phyloP scores from a whole-genome alignment of 2,329 filamentous ascomycete genomes.

The Ceratocystiopsis sp. region DNA sequence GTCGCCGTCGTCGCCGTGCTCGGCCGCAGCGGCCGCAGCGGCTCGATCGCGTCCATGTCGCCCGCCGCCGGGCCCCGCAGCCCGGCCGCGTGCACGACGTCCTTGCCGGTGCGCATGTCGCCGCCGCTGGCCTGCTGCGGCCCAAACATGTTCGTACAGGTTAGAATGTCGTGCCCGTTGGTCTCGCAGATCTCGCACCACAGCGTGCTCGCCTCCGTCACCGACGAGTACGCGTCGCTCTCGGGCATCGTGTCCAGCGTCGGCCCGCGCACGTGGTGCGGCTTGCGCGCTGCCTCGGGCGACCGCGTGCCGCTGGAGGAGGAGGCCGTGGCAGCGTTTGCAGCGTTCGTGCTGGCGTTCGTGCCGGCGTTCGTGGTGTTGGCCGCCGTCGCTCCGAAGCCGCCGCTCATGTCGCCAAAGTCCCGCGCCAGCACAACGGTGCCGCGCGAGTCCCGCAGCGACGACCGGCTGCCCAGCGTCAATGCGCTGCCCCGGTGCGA shows the following conservation, averaged over 20 bases:
- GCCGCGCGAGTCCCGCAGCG: slow-evolving; percentile 47
- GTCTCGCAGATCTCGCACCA: slow-evolving; percentile 97
- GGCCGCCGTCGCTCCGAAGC: background rate
- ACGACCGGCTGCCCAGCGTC: slow-evolving; percentile 34
- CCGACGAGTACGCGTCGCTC: slow-evolving; percentile 50
- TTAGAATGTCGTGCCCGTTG: slow-evolving; percentile 80
- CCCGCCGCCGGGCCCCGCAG: slow-evolving; percentile 5
- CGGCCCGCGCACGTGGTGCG: slow-evolving; percentile 25
- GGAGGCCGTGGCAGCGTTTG: background rate
- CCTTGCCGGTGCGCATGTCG: slow-evolving; percentile 8
- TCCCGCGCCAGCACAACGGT: slow-evolving; percentile 43
- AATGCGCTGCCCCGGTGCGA: slow-evolving; percentile 34
- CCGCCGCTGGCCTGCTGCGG: slow-evolving; percentile 9
- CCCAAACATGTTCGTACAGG: slow-evolving; percentile 79
- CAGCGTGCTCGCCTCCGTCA: slow-evolving; percentile 54
- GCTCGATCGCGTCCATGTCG: slow-evolving; percentile 18
- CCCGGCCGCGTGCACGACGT: slow-evolving; percentile 9
- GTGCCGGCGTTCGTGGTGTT: background rate
- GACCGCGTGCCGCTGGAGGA: slow-evolving; percentile 14
- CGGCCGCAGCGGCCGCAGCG: slow-evolving; percentile 15
- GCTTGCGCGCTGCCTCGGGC: slow-evolving; percentile 28
- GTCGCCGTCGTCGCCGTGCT: slow-evolving; percentile 12
- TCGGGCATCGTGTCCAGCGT: slow-evolving; percentile 54
- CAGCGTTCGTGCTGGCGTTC: background rate
- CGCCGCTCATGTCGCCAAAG: slow-evolving; percentile 3